Conservation (phyloP, 306 rosid species). For the Oxytropis ochrocephala region DNA sequence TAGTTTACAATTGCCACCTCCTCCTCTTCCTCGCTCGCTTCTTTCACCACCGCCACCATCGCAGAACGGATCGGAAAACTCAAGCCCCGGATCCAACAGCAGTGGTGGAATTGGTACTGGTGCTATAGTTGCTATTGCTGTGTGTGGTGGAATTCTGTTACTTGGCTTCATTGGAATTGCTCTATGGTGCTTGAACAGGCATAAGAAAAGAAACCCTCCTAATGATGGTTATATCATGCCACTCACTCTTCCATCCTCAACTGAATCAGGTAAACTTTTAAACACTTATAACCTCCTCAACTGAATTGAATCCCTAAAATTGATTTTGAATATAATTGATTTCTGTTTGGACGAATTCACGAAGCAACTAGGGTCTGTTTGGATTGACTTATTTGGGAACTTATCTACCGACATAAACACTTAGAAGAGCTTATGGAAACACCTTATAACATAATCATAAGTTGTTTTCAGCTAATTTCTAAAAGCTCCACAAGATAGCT, state of each 20-base stretch:
- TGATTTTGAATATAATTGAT: no score
- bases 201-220: slow-evolving; percentile 38
- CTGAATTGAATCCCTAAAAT: no score
- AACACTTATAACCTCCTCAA: background rate
- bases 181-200: slow-evolving; percentile 61
- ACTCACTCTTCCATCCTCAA: slow-evolving; percentile 40
- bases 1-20: slow-evolving; percentile 26
- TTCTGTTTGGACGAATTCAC: no score
- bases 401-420: no score
- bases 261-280: slow-evolving; percentile 55
- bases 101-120: slow-evolving; percentile 46
- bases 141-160: slow-evolving; percentile 38
- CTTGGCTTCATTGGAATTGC: slow-evolving; percentile 54
- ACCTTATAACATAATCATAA: no score
- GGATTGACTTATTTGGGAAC: no score
- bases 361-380: no score
- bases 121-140: slow-evolving; percentile 43
- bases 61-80: slow-evolving; percentile 19
- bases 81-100: slow-evolving; percentile 22
- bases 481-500: no score
- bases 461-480: no score
- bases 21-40: slow-evolving; percentile 38
- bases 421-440: no score
- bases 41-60: slow-evolving; percentile 30
- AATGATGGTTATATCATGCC: slow-evolving; percentile 60